Evolutionary conservation across 2,329 filamentous ascomycete genomes (phyloP).

Genomic region (Pseudogymnoascus sp.): DNA sequence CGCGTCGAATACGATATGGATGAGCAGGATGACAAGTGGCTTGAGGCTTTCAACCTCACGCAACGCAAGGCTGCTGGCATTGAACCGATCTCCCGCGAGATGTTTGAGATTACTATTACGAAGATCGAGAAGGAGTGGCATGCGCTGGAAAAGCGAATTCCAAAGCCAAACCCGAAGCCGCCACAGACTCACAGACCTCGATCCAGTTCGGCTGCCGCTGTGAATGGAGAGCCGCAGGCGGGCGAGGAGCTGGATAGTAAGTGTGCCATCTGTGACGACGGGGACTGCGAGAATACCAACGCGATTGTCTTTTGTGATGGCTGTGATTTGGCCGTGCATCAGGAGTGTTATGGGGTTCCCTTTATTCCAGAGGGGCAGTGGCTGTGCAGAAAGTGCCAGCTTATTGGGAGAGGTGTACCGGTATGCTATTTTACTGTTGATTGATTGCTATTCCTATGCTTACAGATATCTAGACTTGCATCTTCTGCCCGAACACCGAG

Average conservation of each 20-base stretch:
- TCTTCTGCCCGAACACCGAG: slow-evolving; percentile 96
- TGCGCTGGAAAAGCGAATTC: slow-evolving; percentile 88
- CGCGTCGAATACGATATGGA: slow-evolving; percentile 99
- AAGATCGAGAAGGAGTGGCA: slow-evolving; percentile 99
- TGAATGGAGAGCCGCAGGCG: slow-evolving; percentile 81
- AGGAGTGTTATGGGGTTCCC: slow-evolving; percentile 97
- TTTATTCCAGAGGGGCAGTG: slow-evolving; percentile 98
- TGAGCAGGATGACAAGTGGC: slow-evolving; percentile 95
- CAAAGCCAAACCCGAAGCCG: slow-evolving; percentile 92
- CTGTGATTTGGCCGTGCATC: slow-evolving; percentile 93
- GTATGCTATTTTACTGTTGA: slow-evolving; percentile 40
- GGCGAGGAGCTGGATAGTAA: slow-evolving; percentile 96
- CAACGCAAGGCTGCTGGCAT: slow-evolving; percentile 66
- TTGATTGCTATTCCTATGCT: slow-evolving; percentile 9
- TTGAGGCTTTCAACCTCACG: slow-evolving; percentile 67
- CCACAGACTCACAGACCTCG: slow-evolving; percentile 88
- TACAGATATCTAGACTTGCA: slow-evolving; percentile 59
- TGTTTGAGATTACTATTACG: slow-evolving; percentile 96
- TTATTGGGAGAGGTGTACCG: slow-evolving; percentile 85
- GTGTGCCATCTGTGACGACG: slow-evolving; percentile 95
- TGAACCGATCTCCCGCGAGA: slow-evolving; percentile 79
- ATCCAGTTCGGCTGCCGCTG: slow-evolving; percentile 87
- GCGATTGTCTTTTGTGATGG: slow-evolving; percentile 98
- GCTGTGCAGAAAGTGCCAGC: slow-evolving; percentile 93
- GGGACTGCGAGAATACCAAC: slow-evolving; percentile 99